Conservation (phyloP, 805 yeast genomes). For the Schwanniomyces sp. region DNA sequence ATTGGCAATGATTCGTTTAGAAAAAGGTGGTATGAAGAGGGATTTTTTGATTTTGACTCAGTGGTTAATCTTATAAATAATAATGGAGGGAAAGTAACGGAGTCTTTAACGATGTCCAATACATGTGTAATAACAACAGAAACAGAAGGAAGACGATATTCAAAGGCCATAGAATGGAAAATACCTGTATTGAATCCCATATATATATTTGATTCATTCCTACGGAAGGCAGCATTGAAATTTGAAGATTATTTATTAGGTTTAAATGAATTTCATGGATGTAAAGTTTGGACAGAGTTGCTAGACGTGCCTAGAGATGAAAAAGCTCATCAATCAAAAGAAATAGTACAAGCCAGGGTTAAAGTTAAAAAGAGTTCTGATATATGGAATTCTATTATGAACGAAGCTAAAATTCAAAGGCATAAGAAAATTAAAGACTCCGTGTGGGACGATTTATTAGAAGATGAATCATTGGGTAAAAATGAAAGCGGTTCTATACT, state of each 20-base stretch:
- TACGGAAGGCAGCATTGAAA: slow-evolving; percentile 44
- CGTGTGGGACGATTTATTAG: slow-evolving; percentile 24
- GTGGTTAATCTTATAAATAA: slow-evolving; percentile 34
- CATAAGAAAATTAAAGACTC: slow-evolving; percentile 15
- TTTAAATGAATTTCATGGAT: slow-evolving; percentile 21
- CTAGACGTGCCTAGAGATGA: neutral
- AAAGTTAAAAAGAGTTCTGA: slow-evolving; percentile 22
- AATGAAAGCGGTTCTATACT: slow-evolving; percentile 12
- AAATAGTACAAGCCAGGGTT: slow-evolving; percentile 1
- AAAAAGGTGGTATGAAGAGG: slow-evolving; percentile 1
- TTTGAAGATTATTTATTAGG: slow-evolving; percentile 36
- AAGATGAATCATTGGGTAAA: slow-evolving; percentile 11
- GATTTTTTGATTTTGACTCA: slow-evolving; percentile 23
- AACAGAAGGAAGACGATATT: slow-evolving; percentile 50
- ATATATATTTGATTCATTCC: slow-evolving; percentile 47
- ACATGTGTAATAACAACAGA: slow-evolving; percentile 51
- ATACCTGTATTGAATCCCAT: slow-evolving; percentile 52
- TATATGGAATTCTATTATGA: slow-evolving; percentile 48
- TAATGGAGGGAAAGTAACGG: slow-evolving; percentile 53
- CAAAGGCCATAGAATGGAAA: slow-evolving; percentile 53
- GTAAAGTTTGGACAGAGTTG: slow-evolving; percentile 37
- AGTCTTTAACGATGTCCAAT: slow-evolving; percentile 46
- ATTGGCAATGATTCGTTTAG: slow-evolving; percentile 22
- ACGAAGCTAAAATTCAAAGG: slow-evolving; percentile 14
- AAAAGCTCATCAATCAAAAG: slow-evolving; percentile 6